Conservation (phyloP, 129 eudicot species). For the Chrysanthemum seticuspe region DNA sequence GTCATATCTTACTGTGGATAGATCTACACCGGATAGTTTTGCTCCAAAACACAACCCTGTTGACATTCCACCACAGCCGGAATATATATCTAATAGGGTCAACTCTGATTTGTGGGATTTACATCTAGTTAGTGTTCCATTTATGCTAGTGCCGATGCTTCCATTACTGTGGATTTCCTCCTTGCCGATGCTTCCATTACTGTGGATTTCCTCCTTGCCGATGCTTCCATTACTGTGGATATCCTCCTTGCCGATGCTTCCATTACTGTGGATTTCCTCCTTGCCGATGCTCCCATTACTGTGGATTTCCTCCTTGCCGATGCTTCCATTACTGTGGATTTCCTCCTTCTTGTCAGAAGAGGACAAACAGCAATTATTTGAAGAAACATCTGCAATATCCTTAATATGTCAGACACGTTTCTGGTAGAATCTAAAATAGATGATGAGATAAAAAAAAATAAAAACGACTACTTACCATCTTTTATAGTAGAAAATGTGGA, state of each 20-base stretch:
- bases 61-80: slow-evolving; percentile 87
- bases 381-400: slow-evolving; percentile 25
- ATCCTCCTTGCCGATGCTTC: slow-evolving; percentile 25
- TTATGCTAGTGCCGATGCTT: slow-evolving; percentile 15
- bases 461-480: slow-evolving; percentile 35
- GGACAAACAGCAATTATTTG: slow-evolving; percentile 32
- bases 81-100: slow-evolving; percentile 57
- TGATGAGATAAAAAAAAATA: background rate
- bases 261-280: slow-evolving; percentile 15
- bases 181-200: slow-evolving; percentile 22
- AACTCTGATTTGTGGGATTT: slow-evolving; percentile 34
- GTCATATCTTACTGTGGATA: slow-evolving; percentile 43
- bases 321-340: slow-evolving; percentile 18
- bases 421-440: slow-evolving; percentile 1
- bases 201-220: slow-evolving; percentile 29
- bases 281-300: slow-evolving; percentile 16
- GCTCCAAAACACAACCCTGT: slow-evolving; percentile 73
- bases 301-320: slow-evolving; percentile 26
- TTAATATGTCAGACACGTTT: slow-evolving; percentile 12
- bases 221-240: slow-evolving; percentile 21
- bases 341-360: slow-evolving; percentile 1
- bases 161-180: slow-evolving; percentile 32
- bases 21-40: slow-evolving; percentile 40
- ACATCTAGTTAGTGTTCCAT: slow-evolving; percentile 23
- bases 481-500: slow-evolving; percentile 53